Evolutionary conservation across 108 stramenopile species (phyloP), one percentile per base, ranked within the genome.

Genomic region (Licmophora abbreviata): DNA sequence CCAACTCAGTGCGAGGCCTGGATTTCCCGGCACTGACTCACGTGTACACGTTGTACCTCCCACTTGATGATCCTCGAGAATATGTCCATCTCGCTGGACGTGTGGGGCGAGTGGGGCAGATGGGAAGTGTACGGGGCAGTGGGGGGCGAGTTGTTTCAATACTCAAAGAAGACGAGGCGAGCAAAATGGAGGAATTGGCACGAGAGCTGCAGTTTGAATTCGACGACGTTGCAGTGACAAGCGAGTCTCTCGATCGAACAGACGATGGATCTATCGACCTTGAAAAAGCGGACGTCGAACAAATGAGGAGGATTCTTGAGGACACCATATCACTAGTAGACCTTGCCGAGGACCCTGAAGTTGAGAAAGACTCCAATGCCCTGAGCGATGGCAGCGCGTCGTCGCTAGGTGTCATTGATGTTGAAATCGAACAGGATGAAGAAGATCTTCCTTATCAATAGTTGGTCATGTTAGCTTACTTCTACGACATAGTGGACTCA

Each of bases 41-140:
- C 51, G 89, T 91, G 1, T 91, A 86, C 57, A 85, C 84, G 3
- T 34, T 91, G 27, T 85, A 79, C 51, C 64, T 91, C 29, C 88
- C 88, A 7, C 66, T 63, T 46, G 64, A 91, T 58, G 89, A 91
- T 66, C 81, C 88, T 46, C 58, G 84, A 1, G 89, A 91, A 54
- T 91, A 91, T 32, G 53, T 91, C 17, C 83, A 91, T 60, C 54
- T 86, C 51, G 85, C 84, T 1, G 89, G 89, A 22, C 77, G 89
- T 35, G 89, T 91, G 20, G 84, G 89, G n/a, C 77, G 85, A 20
- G 80, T 91, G 41, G 89, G 89, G 17, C 89, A 86, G 52, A 59
- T 69, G 54, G 84, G 84, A 34, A 74, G 71, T 40, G 79, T 72
- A 1, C 31, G 48, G 7, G 77, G 84, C 20, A 50, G 65, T 33